phyloP scores from a whole-genome alignment of 345 rosid genomes.

The Moricandia moricandioides region DNA sequence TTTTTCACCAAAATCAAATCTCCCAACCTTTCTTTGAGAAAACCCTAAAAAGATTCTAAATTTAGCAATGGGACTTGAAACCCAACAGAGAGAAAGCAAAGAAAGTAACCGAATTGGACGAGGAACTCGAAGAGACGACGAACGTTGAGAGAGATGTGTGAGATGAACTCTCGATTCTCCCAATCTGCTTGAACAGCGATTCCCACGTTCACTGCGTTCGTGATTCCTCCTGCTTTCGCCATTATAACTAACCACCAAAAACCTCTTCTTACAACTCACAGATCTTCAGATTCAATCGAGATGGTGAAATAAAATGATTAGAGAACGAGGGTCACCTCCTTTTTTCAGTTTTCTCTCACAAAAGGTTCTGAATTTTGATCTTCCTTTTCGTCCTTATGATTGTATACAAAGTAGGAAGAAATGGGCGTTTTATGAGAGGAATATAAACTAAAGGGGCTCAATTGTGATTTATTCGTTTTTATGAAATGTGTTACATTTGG shows the following conservation, averaged over 20 bases:
- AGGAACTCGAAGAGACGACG: constrained; percentile 99
- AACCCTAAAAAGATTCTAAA: constrained; percentile 24
- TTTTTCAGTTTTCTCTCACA: not conserved
- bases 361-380: not conserved
- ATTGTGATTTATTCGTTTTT: not conserved
- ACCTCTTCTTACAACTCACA: constrained; percentile 17
- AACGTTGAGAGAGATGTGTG: constrained; percentile 94
- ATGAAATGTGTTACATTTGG: not conserved
- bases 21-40: not conserved
- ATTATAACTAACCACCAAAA: constrained; percentile 26
- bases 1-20: constrained; percentile 8
- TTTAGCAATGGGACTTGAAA: constrained; percentile 13
- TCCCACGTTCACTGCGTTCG: constrained; percentile 98
- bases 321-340: constrained; percentile 20
- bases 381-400: constrained; percentile 8
- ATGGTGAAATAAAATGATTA: constrained; percentile 15
- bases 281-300: constrained; percentile 15
- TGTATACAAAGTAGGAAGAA: constrained; percentile 12
- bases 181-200: constrained; percentile 99
- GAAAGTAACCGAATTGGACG: constrained; percentile 73
- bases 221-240: constrained; percentile 97
- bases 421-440: not conserved
- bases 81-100: constrained; percentile 10
- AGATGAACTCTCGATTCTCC: constrained; percentile 98
- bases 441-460: not conserved